Base-by-base conservation (phyloP, 768 basidiomycete genomes). In the Asterophora lycoperdoides region DNA sequence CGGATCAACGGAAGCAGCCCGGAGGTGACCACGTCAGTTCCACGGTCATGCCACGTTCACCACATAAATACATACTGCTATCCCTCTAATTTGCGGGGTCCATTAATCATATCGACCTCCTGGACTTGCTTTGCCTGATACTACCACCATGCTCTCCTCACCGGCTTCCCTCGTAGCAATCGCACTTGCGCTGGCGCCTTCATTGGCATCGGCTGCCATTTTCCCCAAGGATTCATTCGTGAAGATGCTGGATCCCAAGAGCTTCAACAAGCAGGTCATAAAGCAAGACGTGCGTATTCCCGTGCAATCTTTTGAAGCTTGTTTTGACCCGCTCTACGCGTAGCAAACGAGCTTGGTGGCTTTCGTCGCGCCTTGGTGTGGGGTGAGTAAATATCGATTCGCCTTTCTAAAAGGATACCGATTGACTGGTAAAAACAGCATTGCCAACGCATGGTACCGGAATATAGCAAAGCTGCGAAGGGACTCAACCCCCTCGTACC, bases 361-460 rank as follows among this genome's bases (percentile, higher is more conserved):
- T 1, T 96, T 94, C 61, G 86, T 93, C 10, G 93, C 93, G n/a
- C 89, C 92, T 3, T 95, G 93, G 93, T 93, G 89, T 60, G 89
- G 87, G 55, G 87, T 89, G 64, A 63, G 86, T 70, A 29, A 4
- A 13, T 17, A 19, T 23, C 15, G 28, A 19, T 29, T 13, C 19
- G 29, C 30, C 9, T 38, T 45, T 13, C 9, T 32, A 10, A 10
- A 14, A 4, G 15, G 4, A 4, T 23, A 5, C 5, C n/a, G 8
- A 26, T 55, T 32, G 29, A n/a, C 19, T 34, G 35, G 29, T 4
- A 5, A 34, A n/a, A 10, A 32, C 61, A 90, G 84, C 89, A 96
- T 60, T 96, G 93, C 63, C 81, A 93, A 70, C 71, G 71, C 30
- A 79, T 95, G 74, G 89, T 75, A 5, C 93, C 94, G 0, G 89